A percentile compares a stretch with the other conserved stretches of the same genome.
Conservation (phyloP, 164 flowering plant genomes). For the Vitis rotundifolia region DNA sequence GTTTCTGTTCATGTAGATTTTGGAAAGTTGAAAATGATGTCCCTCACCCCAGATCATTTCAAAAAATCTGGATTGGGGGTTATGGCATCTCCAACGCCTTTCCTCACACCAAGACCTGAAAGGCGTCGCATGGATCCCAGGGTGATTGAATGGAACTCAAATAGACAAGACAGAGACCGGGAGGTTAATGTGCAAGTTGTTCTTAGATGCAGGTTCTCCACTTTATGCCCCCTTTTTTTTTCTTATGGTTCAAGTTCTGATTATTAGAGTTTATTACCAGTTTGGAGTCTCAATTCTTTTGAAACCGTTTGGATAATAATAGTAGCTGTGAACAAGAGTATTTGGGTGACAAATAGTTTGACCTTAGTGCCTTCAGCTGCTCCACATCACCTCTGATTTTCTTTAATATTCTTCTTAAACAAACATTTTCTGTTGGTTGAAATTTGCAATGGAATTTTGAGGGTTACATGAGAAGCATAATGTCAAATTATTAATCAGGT, state of each 20-base stretch:
- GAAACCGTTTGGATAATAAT: too few relatives aligned
- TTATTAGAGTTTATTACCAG: not conserved
- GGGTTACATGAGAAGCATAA: too few relatives aligned
- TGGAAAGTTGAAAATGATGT: slow-evolving; percentile 24
- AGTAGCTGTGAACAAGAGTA: too few relatives aligned
- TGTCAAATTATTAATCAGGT: too few relatives aligned
- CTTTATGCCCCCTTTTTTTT: not conserved
- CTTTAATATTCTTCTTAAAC: too few relatives aligned
- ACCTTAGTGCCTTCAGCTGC: too few relatives aligned
- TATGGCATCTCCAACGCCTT: slow-evolving; percentile 56
- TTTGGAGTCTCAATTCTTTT: too few relatives aligned
- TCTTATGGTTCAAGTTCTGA: not conserved
- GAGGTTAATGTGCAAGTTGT: slow-evolving; percentile 85
- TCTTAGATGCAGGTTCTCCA: slow-evolving; percentile 74
- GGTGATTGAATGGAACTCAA: slow-evolving; percentile 38
- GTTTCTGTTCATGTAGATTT: slow-evolving; percentile 1
- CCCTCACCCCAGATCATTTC: slow-evolving; percentile 61
- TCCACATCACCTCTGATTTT: too few relatives aligned
- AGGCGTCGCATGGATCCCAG: slow-evolving; percentile 54
- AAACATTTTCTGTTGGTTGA: too few relatives aligned
- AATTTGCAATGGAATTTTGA: too few relatives aligned
- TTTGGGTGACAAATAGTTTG: too few relatives aligned
- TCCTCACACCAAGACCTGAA: slow-evolving; percentile 75
- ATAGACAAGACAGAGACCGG: slow-evolving; percentile 55
- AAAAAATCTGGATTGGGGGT: slow-evolving; percentile 53